These are phyloP conservation scores for Geotrichum cucujoidarum DNA, from an alignment of 1,139 yeast species.

Conservation along the genomic window DNA sequence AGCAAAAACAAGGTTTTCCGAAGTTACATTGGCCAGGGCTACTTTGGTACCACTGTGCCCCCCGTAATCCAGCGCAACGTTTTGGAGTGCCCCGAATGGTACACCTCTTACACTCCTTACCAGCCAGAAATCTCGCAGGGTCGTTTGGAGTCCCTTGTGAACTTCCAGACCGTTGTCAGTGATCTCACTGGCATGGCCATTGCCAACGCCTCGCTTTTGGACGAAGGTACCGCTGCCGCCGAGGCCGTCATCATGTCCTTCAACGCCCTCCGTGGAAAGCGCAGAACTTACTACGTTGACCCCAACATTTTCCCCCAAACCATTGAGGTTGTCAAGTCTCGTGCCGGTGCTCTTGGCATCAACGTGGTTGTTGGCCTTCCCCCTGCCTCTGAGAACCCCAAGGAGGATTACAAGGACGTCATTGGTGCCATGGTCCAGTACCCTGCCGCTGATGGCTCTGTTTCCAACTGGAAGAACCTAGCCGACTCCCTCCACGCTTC, in stretches of 20 bases:
- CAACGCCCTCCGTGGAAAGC: conserved; percentile 64
- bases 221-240: conserved; percentile 97
- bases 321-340: conserved; percentile 64
- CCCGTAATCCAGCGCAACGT: conserved; percentile 90
- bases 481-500: conserved; percentile 62
- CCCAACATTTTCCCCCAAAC: conserved; percentile 80
- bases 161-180: conserved; percentile 83
- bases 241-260: conserved; percentile 91
- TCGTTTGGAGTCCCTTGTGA: conserved; percentile 79
- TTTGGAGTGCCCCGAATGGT: conserved; percentile 95
- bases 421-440: conserved; percentile 88
- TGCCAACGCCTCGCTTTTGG: conserved; percentile 89
- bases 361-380: conserved; percentile 60
- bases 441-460: conserved; percentile 82
- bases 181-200: conserved; percentile 89
- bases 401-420: conserved; percentile 43
- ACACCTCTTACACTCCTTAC: conserved; percentile 95
- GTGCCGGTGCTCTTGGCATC: conserved; percentile 72
- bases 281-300: conserved; percentile 66
- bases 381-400: conserved; percentile 39
- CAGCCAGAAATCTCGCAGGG: conserved; percentile 99
- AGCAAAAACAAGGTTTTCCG: conserved; percentile 63
- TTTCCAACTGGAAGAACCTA: conserved; percentile 51
- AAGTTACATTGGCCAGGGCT: conserved; percentile 89
- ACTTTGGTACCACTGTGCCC: conserved; percentile 84